Evolutionary conservation across 2,329 filamentous ascomycete species (phyloP), one percentile per base, ranked within the genome.

Genomic region (Coniochaeta sp.): DNA sequence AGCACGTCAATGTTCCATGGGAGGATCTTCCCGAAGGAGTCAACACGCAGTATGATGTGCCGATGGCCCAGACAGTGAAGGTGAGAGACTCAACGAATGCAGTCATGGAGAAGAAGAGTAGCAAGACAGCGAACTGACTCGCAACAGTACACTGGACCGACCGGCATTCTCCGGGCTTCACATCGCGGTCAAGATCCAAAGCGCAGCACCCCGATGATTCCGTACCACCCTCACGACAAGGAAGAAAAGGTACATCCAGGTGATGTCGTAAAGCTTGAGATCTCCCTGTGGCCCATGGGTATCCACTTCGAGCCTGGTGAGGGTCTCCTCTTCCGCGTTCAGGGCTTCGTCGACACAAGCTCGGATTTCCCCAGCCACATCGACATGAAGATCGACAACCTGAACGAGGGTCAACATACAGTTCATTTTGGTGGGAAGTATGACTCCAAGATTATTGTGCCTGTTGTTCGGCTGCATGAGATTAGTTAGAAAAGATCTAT

Each of bases 271-370:
- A 67, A 67, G 56, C 59, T 76, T 4, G 71, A 76, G 45, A 76
- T 77, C 53, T 71, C 71, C 0, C 71, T 77, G 12, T 77, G 71
- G 72, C 66, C 68, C 0, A 69, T 71, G 63, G 73, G 73, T 0
- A 65, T 74, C 0, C 68, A 74, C 27, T 77, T 70, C 57, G 70
- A 75, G 3, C 67, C 62, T 6, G 72, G 70, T 0, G 70, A 75
- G 54, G 52, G 54, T 6, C 52, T 61, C 14, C 51, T 51, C 8
- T 31, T 68, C 16, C 46, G 65, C 57, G 53, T 12, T 6, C 27
- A 7, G 6, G 27, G 27, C 12, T 30, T 67, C 16, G 57, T 57
- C 6, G 64, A 61, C 0, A 61, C 67, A 48, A 38, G 7, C 14
- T 7, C 6, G 33, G 33, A 9, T 32, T 14, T 32, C 30, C 30